Percentiles rank a stretch among this genome's conserved stretches.
These are phyloP conservation scores for Tetrahymena thermophila DNA, from an alignment of 73 alveolate species.

Conservation along the genomic window DNA sequence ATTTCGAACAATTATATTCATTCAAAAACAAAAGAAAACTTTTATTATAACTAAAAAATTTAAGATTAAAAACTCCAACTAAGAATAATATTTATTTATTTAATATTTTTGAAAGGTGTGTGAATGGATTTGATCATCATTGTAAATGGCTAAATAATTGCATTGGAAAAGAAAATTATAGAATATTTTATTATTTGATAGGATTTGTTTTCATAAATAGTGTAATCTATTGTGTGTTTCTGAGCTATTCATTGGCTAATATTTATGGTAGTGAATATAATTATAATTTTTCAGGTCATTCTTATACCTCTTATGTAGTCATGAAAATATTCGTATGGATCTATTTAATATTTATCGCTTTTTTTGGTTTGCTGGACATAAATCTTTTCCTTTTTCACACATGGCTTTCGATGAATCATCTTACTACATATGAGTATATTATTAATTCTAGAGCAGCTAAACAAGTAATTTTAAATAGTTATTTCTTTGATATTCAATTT, in stretches of 20 bases:
- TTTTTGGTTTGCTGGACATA: neutral
- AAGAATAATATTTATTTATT: neutral
- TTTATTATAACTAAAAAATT: neutral
- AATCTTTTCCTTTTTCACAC: neutral
- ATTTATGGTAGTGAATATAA: neutral
- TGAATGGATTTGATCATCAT: slow-evolving; percentile 72
- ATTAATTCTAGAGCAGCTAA: neutral
- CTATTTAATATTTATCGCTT: neutral
- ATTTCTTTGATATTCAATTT: neutral
- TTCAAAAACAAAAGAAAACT: neutral
- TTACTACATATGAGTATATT: neutral
- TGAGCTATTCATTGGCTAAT: neutral
- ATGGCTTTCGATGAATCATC: neutral
- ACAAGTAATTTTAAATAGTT: neutral
- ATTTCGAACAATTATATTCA: neutral
- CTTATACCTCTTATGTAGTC: neutral
- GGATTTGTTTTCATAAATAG: neutral
- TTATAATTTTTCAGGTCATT: neutral
- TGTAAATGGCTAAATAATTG: slow-evolving; percentile 88
- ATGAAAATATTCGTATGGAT: neutral
- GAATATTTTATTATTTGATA: neutral
- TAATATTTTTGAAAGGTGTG: slow-evolving; percentile 40
- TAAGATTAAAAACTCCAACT: neutral
- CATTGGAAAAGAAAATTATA: slow-evolving; percentile 54
- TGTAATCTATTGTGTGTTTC: neutral